These are phyloP conservation scores for Psilocybe azurescens DNA, from an alignment of 768 basidiomycete genomes.

Conservation along the genomic window DNA sequence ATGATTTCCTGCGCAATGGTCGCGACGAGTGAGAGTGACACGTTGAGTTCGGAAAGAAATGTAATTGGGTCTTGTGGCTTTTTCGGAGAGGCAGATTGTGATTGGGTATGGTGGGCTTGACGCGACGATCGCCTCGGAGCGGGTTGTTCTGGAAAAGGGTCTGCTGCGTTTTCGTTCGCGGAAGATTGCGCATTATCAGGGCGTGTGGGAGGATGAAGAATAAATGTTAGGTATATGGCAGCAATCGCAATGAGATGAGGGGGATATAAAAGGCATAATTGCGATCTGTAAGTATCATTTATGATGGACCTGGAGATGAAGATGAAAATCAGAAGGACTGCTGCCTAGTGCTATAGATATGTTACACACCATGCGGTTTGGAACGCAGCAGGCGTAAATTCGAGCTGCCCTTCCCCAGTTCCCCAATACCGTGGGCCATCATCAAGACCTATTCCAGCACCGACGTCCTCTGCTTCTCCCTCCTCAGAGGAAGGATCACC, in stretches of 20 bases:
- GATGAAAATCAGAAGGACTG: conserved; percentile 48
- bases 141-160: conserved; percentile 25
- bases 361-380: conserved; percentile 87
- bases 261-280: conserved; percentile 92
- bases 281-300: conserved; percentile 95
- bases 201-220: conserved; percentile 67
- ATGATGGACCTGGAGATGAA: conserved; percentile 78
- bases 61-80: conserved; percentile 71
- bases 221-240: conserved; percentile 87
- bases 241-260: conserved; percentile 95
- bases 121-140: conserved; percentile 39
- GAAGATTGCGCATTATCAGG: conserved; percentile 15
- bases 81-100: conserved; percentile 33
- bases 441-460: conserved; percentile 48
- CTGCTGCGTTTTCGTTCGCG: conserved; percentile 12
- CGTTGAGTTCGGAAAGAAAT: conserved; percentile 87
- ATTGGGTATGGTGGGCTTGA: conserved; percentile 32
- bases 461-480: conserved; percentile 62
- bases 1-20: conserved; percentile 92
- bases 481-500: conserved; percentile 43
- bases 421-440: conserved; percentile 80
- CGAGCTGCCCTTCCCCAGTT: conserved; percentile 78
- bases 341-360: not conserved
- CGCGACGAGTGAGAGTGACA: conserved; percentile 81
- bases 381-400: conserved; percentile 74